A percentile compares a stretch with the other conserved stretches of the same genome.
phyloP scores from a whole-genome alignment of 164 flowering plant species.

The Litsea cubeba region DNA sequence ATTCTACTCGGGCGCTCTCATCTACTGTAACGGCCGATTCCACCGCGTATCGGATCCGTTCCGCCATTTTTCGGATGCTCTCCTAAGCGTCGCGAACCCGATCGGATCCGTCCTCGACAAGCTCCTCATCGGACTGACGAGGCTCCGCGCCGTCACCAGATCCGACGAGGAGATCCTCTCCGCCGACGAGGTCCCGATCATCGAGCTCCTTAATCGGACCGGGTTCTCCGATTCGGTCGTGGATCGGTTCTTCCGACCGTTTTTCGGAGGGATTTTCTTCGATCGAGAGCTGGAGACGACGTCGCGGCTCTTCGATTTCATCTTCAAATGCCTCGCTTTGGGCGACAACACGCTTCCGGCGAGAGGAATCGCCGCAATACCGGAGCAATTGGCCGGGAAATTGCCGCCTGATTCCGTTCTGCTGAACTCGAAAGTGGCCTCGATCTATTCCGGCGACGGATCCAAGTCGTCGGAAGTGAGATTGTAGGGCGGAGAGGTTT shows the following conservation, averaged over 20 bases:
- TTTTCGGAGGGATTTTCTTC: conserved; percentile 89
- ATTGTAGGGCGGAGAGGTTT: conserved; percentile 49
- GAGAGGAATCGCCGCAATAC: conserved; percentile 71
- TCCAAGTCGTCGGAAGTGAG: conserved; percentile 24
- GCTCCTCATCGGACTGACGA: conserved; percentile 47
- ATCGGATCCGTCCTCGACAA: conserved; percentile 75
- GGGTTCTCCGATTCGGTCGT: conserved; percentile 74
- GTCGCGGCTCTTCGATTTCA: conserved; percentile 73
- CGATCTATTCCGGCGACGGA: conserved; percentile 25
- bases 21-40: conserved; percentile 56
- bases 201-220: conserved; percentile 37
- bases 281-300: conserved; percentile 73
- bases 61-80: conserved; percentile 61
- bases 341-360: conserved; percentile 88
- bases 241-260: conserved; percentile 77
- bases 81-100: conserved; percentile 59
- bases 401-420: conserved; percentile 48
- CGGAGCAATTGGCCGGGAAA: conserved; percentile 60
- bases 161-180: conserved; percentile 56
- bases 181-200: conserved; percentile 44
- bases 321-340: conserved; percentile 85
- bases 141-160: conserved; percentile 39
- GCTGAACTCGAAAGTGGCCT: conserved; percentile 51
- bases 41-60: conserved; percentile 85
- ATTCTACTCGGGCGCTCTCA: conserved; percentile 82